A percentile compares a stretch with the other conserved stretches of the same genome.
These are phyloP conservation scores for Parasitella parasitica DNA, from an alignment of 371 early-diverging fungal species.

Conservation along the genomic window DNA sequence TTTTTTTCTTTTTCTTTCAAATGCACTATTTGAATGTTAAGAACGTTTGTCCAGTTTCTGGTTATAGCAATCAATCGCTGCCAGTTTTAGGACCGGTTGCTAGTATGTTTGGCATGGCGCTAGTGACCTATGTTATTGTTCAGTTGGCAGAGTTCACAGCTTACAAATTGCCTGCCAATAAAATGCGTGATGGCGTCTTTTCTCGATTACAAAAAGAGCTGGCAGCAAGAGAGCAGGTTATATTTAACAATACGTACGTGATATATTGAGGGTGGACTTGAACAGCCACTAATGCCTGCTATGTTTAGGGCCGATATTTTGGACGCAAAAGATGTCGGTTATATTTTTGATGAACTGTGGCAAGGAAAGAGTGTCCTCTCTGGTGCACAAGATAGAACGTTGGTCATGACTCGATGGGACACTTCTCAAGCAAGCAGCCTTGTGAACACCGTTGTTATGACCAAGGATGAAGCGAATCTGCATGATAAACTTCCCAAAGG, in stretches of 20 bases:
- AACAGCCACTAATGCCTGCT: not conserved
- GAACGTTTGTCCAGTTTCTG: constrained; percentile 61
- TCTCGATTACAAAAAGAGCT: constrained; percentile 74
- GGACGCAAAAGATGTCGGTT: constrained; percentile 72
- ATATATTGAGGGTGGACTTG: not conserved
- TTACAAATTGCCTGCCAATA: constrained; percentile 70
- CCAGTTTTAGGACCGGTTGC: constrained; percentile 88
- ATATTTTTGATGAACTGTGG: constrained; percentile 89
- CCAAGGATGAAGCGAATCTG: constrained; percentile 70
- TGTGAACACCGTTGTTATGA: constrained; percentile 80
- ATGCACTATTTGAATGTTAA: too few relatives aligned
- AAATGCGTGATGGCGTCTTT: constrained; percentile 74
- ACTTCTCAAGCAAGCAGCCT: constrained; percentile 57
- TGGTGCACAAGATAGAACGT: constrained; percentile 67
- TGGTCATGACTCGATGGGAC: constrained; percentile 79
- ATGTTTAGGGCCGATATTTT: constrained; percentile 27
- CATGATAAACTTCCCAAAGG: constrained; percentile 51
- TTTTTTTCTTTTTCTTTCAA: too few relatives aligned
- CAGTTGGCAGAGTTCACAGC: constrained; percentile 73
- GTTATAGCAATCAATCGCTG: constrained; percentile 78
- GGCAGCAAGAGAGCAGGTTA: constrained; percentile 59
- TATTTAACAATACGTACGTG: constrained; percentile 45
- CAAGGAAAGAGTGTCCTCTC: constrained; percentile 77
- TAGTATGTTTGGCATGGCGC: constrained; percentile 89
- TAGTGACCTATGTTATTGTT: constrained; percentile 85